phyloP scores from a whole-genome alignment of 371 early-diverging fungal species.

The Mucor lusitanicus region DNA sequence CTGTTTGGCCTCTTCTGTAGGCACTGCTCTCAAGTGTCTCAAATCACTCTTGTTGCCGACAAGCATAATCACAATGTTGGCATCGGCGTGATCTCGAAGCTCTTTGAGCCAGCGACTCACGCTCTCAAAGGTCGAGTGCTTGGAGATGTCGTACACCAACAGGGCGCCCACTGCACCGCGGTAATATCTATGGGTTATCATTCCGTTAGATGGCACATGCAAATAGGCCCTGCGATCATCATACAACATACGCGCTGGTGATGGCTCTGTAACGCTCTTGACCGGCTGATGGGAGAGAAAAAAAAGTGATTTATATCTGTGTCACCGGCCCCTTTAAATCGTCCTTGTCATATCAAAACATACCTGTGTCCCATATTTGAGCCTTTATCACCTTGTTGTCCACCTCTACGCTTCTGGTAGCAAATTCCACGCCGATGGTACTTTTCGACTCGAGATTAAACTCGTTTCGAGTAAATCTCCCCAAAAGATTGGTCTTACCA shows the following conservation, averaged over 20 bases:
- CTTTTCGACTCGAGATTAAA: conserved; percentile 98
- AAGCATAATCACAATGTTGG: conserved; percentile 96
- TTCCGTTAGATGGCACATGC: neutral
- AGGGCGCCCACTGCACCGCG: conserved; percentile 99
- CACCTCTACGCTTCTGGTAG: conserved; percentile 96
- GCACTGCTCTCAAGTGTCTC: conserved; percentile 85
- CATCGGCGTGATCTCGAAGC: conserved; percentile 94
- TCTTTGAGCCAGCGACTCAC: conserved; percentile 97
- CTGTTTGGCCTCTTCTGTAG: conserved; percentile 94
- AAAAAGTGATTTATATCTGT: neutral
- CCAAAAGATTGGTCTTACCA: conserved; percentile 99
- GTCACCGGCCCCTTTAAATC: conserved; percentile 3
- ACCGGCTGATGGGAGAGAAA: conserved; percentile 62
- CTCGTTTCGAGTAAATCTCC: conserved; percentile 97
- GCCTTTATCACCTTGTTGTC: conserved; percentile 98
- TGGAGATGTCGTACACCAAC: conserved; percentile 99
- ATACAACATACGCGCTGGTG: conserved; percentile 84
- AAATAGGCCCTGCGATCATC: neutral
- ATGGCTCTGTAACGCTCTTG: conserved; percentile 92
- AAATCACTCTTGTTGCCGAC: conserved; percentile 99
- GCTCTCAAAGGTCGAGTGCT: conserved; percentile 93
- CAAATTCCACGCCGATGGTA: conserved; percentile 99
- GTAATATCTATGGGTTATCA: conserved; percentile 79
- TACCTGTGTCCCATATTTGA: conserved; percentile 97
- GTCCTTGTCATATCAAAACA: neutral